These are phyloP conservation scores for Penicillium sp. DNA, from an alignment of 2,329 filamentous ascomycete genomes.

Conservation along the genomic window DNA sequence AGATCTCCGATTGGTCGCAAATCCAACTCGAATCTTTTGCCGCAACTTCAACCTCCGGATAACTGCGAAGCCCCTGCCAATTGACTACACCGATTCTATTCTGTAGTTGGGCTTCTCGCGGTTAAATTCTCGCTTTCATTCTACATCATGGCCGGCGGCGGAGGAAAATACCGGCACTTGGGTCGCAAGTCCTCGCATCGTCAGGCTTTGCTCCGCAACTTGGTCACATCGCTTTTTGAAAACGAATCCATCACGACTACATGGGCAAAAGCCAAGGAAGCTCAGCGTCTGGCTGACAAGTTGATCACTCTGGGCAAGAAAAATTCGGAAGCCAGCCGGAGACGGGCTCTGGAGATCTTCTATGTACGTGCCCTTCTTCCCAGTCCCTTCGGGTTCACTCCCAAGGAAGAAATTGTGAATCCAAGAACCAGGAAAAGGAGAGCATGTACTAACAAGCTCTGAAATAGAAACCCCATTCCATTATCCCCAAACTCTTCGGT, in stretches of 20 bases:
- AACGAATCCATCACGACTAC: conserved; percentile 93
- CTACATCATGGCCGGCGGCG: conserved; percentile 82
- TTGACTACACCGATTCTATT: conserved; percentile 1
- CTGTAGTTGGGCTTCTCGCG: not conserved
- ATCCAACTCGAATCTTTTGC: conserved; percentile 31
- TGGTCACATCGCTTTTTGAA: conserved; percentile 89
- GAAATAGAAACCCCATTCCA: conserved; percentile 39
- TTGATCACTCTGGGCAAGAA: conserved; percentile 89
- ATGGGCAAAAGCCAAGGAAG: conserved; percentile 95
- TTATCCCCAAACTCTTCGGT: conserved; percentile 80
- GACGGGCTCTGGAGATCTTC: conserved; percentile 72
- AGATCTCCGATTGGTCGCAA: conserved; percentile 34
- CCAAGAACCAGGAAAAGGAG: too few relatives aligned
- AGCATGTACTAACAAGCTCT: too few relatives aligned
- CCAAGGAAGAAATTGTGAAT: too few relatives aligned
- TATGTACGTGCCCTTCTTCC: conserved; percentile 57
- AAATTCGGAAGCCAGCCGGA: conserved; percentile 74
- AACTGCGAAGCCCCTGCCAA: too few relatives aligned
- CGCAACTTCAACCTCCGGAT: conserved; percentile 4
- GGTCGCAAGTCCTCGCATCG: conserved; percentile 80
- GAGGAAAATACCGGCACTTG: conserved; percentile 82
- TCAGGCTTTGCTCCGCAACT: conserved; percentile 86
- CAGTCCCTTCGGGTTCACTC: too few relatives aligned
- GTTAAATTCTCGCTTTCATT: conserved; percentile 14
- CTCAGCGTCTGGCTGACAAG: conserved; percentile 88